Evolutionary conservation across 1,139 yeast species (phyloP), one percentile per base, ranked within the genome.

Genomic region (Sugiyamaella neomexicana): DNA sequence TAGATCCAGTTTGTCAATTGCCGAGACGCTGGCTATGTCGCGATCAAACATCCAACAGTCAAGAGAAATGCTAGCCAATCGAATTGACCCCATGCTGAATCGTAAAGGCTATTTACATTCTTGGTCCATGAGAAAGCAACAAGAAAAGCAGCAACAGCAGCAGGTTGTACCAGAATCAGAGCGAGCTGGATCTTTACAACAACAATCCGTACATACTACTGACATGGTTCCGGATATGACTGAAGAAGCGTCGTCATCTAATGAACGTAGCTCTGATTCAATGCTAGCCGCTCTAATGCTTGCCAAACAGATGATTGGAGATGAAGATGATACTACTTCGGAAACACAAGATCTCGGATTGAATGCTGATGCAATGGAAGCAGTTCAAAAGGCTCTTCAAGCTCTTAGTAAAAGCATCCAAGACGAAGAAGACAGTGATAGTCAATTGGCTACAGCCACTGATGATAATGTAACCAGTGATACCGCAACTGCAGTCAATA

Each of bases 11-110:
- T 62, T 81, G 50, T 79, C 89, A 0, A 83, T 85, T 43, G 88
- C 89, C 0, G 86, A 84, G 60, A 80, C 88, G 0, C 70, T 85
- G 58, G 86, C 86, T 0, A 64, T 78, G 50, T 82, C 83, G 53
- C 71, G 87, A 43, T 74, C 81, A 66, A 70, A 58, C 37, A 65
- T 65, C 63, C 59, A 59, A 29, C 44, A 50, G 37, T 51, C 56
- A 23, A 53, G 55, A 20, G 55, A 56, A 31, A 55, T 55, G 49
- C 55, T 54, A 4, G 56, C 63, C 5, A 53, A 54, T 32, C 34
- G 56, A 31, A 58, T 60, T 31, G 70, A 67, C 51, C 70, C 68
- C 2, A 65, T 64, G 68, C 52, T 66, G 13, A 54, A 58, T 20
- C 54, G 67, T 12, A 53, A 59, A 23, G 59, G 59, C 10, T 46